Conservation (phyloP, 345 rosid genomes). For the Firmiana major region DNA sequence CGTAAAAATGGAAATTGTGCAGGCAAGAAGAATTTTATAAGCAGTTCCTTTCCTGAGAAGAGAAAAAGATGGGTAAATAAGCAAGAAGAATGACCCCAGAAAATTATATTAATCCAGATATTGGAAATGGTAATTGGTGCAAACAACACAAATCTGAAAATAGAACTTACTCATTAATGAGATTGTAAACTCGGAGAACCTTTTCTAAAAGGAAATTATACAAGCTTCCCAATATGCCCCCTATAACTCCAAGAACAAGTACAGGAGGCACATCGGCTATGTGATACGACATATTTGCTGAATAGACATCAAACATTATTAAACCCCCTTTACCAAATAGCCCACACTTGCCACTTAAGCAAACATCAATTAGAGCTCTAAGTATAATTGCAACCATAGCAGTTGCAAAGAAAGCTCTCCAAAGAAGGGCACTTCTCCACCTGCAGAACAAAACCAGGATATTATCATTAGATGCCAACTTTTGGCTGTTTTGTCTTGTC, state of each 20-base stretch:
- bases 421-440: slow-evolving; percentile 91
- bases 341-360: slow-evolving; percentile 80
- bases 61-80: slow-evolving; percentile 17
- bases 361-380: slow-evolving; percentile 80
- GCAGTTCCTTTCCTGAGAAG: slow-evolving; percentile 57
- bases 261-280: slow-evolving; percentile 68
- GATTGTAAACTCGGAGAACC: slow-evolving; percentile 68
- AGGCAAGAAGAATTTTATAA: slow-evolving; percentile 60
- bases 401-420: slow-evolving; percentile 91
- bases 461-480: neutral
- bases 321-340: slow-evolving; percentile 92
- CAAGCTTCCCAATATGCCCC: slow-evolving; percentile 81
- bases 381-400: slow-evolving; percentile 84
- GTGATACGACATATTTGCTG: slow-evolving; percentile 65
- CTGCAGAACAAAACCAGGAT: slow-evolving; percentile 28
- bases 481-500: neutral
- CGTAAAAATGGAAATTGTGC: slow-evolving; percentile 65
- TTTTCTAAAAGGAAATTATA: slow-evolving; percentile 67
- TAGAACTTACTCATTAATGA: slow-evolving; percentile 66
- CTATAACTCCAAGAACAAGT: slow-evolving; percentile 75
- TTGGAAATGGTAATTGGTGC: neutral
- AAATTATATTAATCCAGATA: slow-evolving; percentile 1
- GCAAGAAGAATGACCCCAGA: slow-evolving; percentile 11
- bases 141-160: slow-evolving; percentile 8
- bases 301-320: slow-evolving; percentile 82